A percentile compares a stretch with the other conserved stretches of the same genome.
Conservation (phyloP, 1,139 yeast genomes). For the Suhomyces maxii region DNA sequence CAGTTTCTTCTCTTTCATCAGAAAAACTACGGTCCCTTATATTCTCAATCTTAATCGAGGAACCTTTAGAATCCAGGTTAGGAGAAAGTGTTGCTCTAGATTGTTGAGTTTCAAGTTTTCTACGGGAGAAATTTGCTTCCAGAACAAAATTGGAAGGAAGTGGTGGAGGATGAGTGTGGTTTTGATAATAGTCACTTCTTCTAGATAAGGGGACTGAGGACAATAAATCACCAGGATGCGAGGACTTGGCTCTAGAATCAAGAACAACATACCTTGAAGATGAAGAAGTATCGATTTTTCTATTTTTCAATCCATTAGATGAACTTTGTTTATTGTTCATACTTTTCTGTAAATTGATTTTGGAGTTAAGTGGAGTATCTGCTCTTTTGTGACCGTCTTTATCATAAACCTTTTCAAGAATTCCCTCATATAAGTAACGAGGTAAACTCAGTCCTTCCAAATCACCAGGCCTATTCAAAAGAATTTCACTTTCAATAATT, state of each 20-base stretch:
- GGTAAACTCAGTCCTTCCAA: constrained; percentile 46
- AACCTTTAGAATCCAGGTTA: not conserved
- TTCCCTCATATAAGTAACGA: constrained; percentile 57
- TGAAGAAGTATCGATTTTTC: constrained; percentile 13
- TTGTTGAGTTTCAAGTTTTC: not conserved
- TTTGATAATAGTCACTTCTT: constrained; percentile 30
- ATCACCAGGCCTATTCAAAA: constrained; percentile 53
- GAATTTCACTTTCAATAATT: constrained; percentile 72
- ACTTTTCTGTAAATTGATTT: constrained; percentile 1
- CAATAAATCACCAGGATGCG: constrained; percentile 79
- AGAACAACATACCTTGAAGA: constrained; percentile 64
- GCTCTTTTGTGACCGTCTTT: constrained; percentile 1
- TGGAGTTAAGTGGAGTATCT: constrained; percentile 2
- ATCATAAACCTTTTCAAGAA: constrained; percentile 44
- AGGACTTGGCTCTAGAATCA: constrained; percentile 57
- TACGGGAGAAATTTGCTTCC: constrained; percentile 7
- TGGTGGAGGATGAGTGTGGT: constrained; percentile 14
- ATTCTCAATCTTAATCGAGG: constrained; percentile 18
- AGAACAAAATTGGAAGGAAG: constrained; percentile 6
- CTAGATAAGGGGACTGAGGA: constrained; percentile 81
- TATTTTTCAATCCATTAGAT: not conserved
- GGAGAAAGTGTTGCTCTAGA: not conserved
- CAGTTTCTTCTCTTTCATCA: constrained; percentile 68
- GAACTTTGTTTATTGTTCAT: not conserved
- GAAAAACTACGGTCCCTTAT: constrained; percentile 47